Base-by-base conservation (phyloP, 495 filamentous ascomycete genomes). In the Collariella sp. region DNA sequence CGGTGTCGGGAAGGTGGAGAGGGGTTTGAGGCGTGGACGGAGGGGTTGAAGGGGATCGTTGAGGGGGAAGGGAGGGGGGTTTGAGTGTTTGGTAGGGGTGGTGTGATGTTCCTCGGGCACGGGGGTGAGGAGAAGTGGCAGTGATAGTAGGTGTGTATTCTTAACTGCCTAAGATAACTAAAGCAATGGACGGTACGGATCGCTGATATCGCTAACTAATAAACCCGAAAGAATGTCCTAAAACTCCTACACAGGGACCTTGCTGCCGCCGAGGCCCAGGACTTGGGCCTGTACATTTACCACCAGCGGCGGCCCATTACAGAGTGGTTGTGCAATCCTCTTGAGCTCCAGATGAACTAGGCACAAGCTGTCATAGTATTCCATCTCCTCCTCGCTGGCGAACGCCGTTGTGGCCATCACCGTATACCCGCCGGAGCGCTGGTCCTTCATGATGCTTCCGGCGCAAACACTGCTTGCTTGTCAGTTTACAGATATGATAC, bases 331-430 rank as follows among this genome's bases (percentile, higher is more conserved):
- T n/a, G 72, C 67, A 10, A 49, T 40, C 51, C 72, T 73, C 76
- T 84, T 87, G 36, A 87, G 67, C 42, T 63, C 70, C 50, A 69
- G 68, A 55, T 88, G 84, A 15, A 83, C 84, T 52, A 73, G 71
- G 62, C 83, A 86, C 54, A 79, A 74, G 5, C 53, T 62, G 67
- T 89, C 85, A 59, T 86, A 89, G 64, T 79, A 88, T 58, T 80
- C 67, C 80, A 88, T 82, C 66, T 88, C 85, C 10, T 82, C 84
- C 48, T 82, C 44, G 36, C 62, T 80, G 6, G 75, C 74, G 56
- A 89, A 88, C 39, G 74, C 75, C 47, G 74, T 77, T 61, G 79
- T 75, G 12, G 78, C 76, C 9, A 77, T 72, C 36, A 88, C 50
- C 6, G 78, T 87, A 70, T 70, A 86, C n/a, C 83, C 85, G 60